Percentiles rank a stretch among this genome's conserved stretches.
Conservation (phyloP, 768 basidiomycete genomes). For the Russula foetens region DNA sequence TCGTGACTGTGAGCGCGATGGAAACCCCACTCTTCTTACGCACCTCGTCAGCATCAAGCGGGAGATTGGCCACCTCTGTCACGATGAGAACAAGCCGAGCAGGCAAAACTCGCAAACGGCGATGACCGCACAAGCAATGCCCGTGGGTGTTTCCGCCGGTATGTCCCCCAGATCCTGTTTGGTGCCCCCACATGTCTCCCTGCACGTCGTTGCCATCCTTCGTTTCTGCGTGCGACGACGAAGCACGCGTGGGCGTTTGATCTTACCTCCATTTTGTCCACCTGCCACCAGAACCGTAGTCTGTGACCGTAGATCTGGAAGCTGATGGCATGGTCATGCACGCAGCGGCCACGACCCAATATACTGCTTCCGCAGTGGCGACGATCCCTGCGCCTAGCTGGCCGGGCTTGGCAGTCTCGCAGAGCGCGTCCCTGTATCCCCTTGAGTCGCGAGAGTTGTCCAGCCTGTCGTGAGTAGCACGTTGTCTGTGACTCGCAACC, state of each 20-base stretch:
- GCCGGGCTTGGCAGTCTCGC: constrained; percentile 40
- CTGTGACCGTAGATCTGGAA: neutral
- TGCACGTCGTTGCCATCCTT: neutral
- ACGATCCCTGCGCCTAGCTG: constrained; percentile 38
- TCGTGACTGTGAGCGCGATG: neutral
- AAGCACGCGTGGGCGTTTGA: neutral
- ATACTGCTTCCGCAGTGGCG: constrained; percentile 14
- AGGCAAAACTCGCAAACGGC: constrained; percentile 29
- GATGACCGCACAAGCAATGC: constrained; percentile 16
- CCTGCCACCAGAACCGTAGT: neutral
- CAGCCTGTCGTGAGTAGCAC: constrained; percentile 55
- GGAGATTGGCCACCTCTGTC: constrained; percentile 91
- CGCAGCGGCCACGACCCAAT: constrained; percentile 18
- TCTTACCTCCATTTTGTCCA: neutral
- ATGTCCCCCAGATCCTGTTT: neutral
- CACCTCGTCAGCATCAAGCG: constrained; percentile 68
- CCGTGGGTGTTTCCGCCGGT: neutral
- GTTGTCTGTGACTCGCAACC: neutral
- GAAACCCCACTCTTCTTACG: constrained; percentile 6
- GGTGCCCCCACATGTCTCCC: neutral
- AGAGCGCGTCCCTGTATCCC: constrained; percentile 54
- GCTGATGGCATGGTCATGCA: neutral
- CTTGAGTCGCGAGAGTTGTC: constrained; percentile 78
- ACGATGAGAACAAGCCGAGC: constrained; percentile 64
- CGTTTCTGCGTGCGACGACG: neutral